Evolutionary conservation across 768 basidiomycete species (phyloP), one percentile per base, ranked within the genome.

Genomic region (Xerocomus brunneocitrinus): DNA sequence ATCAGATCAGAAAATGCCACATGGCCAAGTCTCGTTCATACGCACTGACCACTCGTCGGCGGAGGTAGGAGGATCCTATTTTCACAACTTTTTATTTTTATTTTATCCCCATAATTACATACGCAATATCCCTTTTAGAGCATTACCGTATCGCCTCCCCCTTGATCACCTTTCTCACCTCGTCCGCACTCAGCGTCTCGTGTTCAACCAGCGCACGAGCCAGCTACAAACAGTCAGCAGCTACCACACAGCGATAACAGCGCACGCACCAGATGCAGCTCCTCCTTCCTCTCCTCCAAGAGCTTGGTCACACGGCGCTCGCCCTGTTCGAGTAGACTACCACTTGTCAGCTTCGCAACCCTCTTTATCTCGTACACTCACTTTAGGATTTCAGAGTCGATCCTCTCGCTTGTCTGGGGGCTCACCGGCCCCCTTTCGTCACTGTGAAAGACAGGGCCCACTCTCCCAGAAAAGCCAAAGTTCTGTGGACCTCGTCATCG

Each of bases 171-270:
- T 81, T 85, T 63, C 79, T 75, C 16, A 98, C 95, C 70, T 99
- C 93, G 9, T 90, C 86, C 38, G 81, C 76, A 59, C 86, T 85
- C 58, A 99, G 74, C 19, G 95, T 98, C 75, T 99, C 95, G 71
- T 95, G 88, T 68, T 98, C 94, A 12, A 99, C 87, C 53, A 99
- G 74, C 9, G 95, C 95, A 50, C 81, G 80, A 2, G 95, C 95
- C 38, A 98, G 82, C 92, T 94, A 58, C 31, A 30, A 12, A 5
- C 25, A 6, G 10, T 57, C 52, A 57, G 36, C 30, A 14, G 13
- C 0, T 22, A 13, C 28, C 9, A 36, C 27, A 42, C 28, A 2
- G 8, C 8, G 2, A 24, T 5, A 5, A 16, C 2, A 19, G 14
- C 16, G 3, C 12, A 63, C 76, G 51, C 70, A 88, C 87, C 71